Percentiles rank a stretch among this genome's conserved stretches.
Conservation (phyloP, 495 filamentous ascomycete species). For the Penicillium robsamsonii region DNA sequence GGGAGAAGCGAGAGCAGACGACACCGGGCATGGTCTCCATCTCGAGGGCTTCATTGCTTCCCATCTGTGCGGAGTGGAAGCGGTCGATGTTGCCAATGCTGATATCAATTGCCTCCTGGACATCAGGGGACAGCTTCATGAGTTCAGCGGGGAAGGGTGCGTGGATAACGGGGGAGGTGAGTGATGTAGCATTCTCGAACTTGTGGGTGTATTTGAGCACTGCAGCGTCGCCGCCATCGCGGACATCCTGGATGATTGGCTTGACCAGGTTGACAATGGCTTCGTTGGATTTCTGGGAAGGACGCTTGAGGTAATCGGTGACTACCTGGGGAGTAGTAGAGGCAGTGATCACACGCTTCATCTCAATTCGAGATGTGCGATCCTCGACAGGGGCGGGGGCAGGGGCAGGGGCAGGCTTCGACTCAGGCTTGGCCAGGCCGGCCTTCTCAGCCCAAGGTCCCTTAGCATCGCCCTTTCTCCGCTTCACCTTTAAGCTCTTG, state of each 20-base stretch:
- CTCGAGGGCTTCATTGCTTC: constrained; percentile 66
- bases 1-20: constrained; percentile 86
- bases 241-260: constrained; percentile 86
- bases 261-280: constrained; percentile 83
- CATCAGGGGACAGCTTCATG: constrained; percentile 81
- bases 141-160: constrained; percentile 81
- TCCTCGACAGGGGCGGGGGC: constrained; percentile 45
- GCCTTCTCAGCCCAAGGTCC: constrained; percentile 81
- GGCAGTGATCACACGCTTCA: constrained; percentile 73
- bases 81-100: constrained; percentile 90
- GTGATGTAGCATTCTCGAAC: constrained; percentile 89
- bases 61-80: constrained; percentile 87
- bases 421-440: constrained; percentile 51
- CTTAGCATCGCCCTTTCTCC: constrained; percentile 91
- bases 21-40: constrained; percentile 99
- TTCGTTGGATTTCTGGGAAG: constrained; percentile 89
- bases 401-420: constrained; percentile 41
- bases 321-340: constrained; percentile 60
- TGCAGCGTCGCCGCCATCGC: constrained; percentile 75
- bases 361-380: constrained; percentile 66
- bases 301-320: constrained; percentile 70
- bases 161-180: constrained; percentile 81
- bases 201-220: constrained; percentile 91
- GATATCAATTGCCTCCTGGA: constrained; percentile 84
- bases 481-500: constrained; percentile 90